Percentiles rank a stretch among this genome's conserved stretches.
These are phyloP conservation scores for Penicillium concentricum DNA, from an alignment of 2,329 filamentous ascomycete genomes.

Conservation along the genomic window DNA sequence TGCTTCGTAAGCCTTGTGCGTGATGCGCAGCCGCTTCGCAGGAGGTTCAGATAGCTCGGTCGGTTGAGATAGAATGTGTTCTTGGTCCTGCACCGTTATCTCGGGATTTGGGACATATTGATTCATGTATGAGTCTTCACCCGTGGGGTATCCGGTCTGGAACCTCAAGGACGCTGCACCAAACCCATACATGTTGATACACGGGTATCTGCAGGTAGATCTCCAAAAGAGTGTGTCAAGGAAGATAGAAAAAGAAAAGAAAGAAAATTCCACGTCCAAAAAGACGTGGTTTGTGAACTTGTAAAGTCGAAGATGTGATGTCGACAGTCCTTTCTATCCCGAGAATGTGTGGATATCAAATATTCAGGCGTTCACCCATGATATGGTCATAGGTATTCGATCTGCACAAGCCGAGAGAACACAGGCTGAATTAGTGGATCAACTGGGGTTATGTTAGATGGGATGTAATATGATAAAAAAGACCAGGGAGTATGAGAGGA, in stretches of 20 bases:
- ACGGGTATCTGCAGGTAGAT: conserved; percentile 6
- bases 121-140: conserved; percentile 16
- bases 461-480: background rate
- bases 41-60: conserved; percentile 14
- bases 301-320: background rate
- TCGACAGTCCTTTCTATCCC: background rate
- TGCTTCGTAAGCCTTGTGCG: conserved; percentile 8
- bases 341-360: conserved; percentile 20
- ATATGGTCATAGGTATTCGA: conserved; percentile 21
- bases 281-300: background rate
- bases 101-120: conserved; percentile 6
- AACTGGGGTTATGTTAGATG: conserved; percentile 4
- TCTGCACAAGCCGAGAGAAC: conserved; percentile 1
- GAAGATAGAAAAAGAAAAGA: background rate
- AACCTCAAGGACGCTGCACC: conserved; percentile 20
- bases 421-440: conserved; percentile 1
- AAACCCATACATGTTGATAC: conserved; percentile 29
- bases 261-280: background rate
- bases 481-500: background rate
- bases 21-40: conserved; percentile 19
- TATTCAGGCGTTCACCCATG: conserved; percentile 23
- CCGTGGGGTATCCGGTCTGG: conserved; percentile 13
- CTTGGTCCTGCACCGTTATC: background rate
- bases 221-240: background rate
- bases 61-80: background rate